Evolutionary conservation across 805 yeast genomes (phyloP).

Genomic region (Kuraishia piskuri): DNA sequence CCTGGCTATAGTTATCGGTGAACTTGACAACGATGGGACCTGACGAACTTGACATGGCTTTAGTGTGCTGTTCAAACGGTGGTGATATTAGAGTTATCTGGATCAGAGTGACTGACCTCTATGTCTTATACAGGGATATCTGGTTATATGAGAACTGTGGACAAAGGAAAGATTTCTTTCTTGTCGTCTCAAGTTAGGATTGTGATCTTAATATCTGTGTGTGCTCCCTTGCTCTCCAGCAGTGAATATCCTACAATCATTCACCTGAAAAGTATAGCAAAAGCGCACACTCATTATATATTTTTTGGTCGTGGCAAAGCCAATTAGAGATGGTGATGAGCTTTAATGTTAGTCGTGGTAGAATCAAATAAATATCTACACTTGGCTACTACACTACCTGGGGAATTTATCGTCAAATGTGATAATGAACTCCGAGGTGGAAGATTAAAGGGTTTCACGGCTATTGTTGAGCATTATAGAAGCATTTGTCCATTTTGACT

Average conservation of each 20-base stretch:
- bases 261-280: neutral
- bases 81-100: too few relatives aligned
- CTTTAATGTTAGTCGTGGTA: conserved; percentile 2
- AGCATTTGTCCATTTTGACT: neutral
- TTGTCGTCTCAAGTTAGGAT: too few relatives aligned
- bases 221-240: neutral
- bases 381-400: neutral
- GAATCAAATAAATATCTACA: neutral
- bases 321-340: neutral
- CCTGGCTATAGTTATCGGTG: conserved; percentile 24
- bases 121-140: conserved; percentile 19
- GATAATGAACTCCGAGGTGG: neutral
- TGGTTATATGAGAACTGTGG: too few relatives aligned
- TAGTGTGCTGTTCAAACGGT: too few relatives aligned
- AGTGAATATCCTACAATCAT: neutral
- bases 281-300: neutral
- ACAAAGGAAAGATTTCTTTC: too few relatives aligned
- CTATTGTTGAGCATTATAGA: neutral
- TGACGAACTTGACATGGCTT: too few relatives aligned
- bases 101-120: too few relatives aligned
- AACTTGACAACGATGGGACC: conserved; percentile 42
- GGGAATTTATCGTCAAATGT: too few relatives aligned
- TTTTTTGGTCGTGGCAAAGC: neutral
- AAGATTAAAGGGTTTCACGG: neutral
- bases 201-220: too few relatives aligned